These are phyloP conservation scores for Phalaenopsis aphrodite DNA, from an alignment of 106 monocot species.

Conservation along the genomic window DNA sequence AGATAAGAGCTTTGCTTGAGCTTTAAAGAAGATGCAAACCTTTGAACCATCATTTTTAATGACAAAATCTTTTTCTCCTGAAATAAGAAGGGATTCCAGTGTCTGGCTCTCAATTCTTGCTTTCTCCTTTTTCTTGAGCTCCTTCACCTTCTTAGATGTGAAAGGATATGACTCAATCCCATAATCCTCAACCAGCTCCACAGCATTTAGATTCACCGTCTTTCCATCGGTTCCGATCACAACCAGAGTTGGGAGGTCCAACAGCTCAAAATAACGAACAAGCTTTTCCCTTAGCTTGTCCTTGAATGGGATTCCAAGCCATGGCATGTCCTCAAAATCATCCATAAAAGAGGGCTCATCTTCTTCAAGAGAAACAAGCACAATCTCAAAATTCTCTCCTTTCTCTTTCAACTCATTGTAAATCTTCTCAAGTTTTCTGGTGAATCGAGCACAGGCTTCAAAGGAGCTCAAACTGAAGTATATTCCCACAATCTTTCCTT, in stretches of 20 bases:
- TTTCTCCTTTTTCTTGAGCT: conserved; percentile 42
- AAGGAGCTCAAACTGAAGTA: conserved; percentile 33
- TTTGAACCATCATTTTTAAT: conserved; percentile 35
- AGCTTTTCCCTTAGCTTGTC: conserved; percentile 48
- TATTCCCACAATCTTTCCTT: conserved; percentile 63
- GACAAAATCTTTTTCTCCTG: conserved; percentile 53
- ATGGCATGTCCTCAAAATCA: conserved; percentile 41
- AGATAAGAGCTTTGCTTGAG: background rate
- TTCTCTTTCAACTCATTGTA: conserved; percentile 48
- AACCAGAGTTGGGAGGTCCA: conserved; percentile 39
- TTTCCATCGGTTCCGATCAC: conserved; percentile 71
- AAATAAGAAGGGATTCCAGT: conserved; percentile 59
- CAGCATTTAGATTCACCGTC: conserved; percentile 44
- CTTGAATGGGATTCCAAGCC: conserved; percentile 60
- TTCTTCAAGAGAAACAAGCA: conserved; percentile 45
- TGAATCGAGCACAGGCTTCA: conserved; percentile 30
- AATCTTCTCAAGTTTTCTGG: conserved; percentile 27
- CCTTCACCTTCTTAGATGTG: conserved; percentile 33
- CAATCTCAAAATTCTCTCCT: conserved; percentile 61
- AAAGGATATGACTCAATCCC: conserved; percentile 61
- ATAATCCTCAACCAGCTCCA: conserved; percentile 57
- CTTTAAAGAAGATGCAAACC: conserved; percentile 23
- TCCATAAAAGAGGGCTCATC: conserved; percentile 27
- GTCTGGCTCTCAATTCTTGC: conserved; percentile 45
- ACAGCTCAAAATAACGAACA: conserved; percentile 51